Conservation (phyloP, 164 flowering plant genomes). For the Macadamia tetraphylla region DNA sequence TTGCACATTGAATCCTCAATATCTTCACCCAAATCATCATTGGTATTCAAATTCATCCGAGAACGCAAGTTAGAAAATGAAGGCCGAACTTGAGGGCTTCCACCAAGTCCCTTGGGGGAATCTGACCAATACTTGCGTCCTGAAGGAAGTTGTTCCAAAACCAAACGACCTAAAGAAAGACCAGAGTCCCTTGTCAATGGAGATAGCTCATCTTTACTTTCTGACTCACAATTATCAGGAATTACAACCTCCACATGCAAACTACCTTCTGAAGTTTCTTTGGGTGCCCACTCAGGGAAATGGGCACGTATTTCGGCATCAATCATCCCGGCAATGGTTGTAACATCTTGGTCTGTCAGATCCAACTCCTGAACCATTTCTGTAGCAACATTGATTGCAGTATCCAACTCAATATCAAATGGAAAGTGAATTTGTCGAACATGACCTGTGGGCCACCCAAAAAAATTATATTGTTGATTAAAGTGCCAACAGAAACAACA, state of each 20-base stretch:
- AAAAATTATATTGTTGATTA: neutral
- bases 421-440: constrained; percentile 92
- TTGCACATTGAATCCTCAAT: constrained; percentile 6
- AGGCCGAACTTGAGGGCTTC: constrained; percentile 16
- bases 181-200: constrained; percentile 20
- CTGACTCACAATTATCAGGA: constrained; percentile 26
- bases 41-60: neutral
- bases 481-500: neutral
- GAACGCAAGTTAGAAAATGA: constrained; percentile 15
- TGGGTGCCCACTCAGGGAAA: constrained; percentile 64
- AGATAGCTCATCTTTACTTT: constrained; percentile 28
- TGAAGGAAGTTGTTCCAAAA: constrained; percentile 57
- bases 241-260: constrained; percentile 12
- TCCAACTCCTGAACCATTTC: constrained; percentile 98
- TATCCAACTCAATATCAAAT: constrained; percentile 75
- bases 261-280: constrained; percentile 28
- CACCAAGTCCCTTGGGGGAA: constrained; percentile 29
- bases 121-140: constrained; percentile 49
- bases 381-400: constrained; percentile 78
- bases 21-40: constrained; percentile 6
- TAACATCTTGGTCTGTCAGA: constrained; percentile 84
- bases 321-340: constrained; percentile 85
- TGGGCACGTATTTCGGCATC: constrained; percentile 62
- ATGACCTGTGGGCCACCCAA: constrained; percentile 41
- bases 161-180: constrained; percentile 24